phyloP scores from a whole-genome alignment of 305 asterid genomes.

The Plantago coronopus region DNA sequence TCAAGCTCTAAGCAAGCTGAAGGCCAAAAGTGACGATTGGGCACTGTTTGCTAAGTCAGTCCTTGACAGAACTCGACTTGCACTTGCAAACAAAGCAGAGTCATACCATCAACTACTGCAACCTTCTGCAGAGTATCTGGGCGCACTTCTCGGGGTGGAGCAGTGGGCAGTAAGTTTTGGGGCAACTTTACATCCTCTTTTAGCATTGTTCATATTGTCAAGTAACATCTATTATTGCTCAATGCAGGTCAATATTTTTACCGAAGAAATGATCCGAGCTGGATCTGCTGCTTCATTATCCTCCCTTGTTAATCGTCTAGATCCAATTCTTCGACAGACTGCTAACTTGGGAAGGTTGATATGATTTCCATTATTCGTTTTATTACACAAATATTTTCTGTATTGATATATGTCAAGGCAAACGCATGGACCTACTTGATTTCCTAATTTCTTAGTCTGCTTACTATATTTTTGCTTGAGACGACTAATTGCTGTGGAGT shows the following conservation, averaged over 20 bases:
- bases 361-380: constrained; percentile 6
- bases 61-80: constrained; percentile 92
- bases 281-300: constrained; percentile 99
- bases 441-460: background rate
- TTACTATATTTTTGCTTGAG: no score
- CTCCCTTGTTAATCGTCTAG: constrained; percentile 90
- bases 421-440: constrained; percentile 12
- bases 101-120: constrained; percentile 83
- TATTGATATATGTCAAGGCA: constrained; percentile 16
- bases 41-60: constrained; percentile 94
- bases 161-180: constrained; percentile 70
- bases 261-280: constrained; percentile 95
- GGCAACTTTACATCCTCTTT: background rate
- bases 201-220: constrained; percentile 6
- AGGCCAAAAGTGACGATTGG: constrained; percentile 58
- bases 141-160: constrained; percentile 85
- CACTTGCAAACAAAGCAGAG: constrained; percentile 90
- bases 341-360: constrained; percentile 93
- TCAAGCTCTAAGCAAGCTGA: constrained; percentile 66
- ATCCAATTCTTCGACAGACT: constrained; percentile 88
- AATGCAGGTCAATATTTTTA: constrained; percentile 79
- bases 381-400: background rate
- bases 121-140: constrained; percentile 98
- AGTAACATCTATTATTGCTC: constrained; percentile 21
- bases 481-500: no score